Conservation (phyloP, 768 basidiomycete species). For the Coprinopsis cinerea region DNA sequence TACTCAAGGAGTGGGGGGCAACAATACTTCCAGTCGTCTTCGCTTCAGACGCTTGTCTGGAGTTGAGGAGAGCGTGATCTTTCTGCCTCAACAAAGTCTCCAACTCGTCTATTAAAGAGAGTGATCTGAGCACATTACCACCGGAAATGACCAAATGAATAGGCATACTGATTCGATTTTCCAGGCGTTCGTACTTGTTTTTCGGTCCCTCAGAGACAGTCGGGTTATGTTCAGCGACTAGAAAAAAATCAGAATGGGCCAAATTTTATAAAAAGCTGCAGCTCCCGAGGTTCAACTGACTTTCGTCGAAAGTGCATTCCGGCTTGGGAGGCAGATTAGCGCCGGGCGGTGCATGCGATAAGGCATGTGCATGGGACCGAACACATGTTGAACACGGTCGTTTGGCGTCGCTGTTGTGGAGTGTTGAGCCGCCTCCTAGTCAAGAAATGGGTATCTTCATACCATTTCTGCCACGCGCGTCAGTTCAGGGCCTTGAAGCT, state of each 20-base stretch:
- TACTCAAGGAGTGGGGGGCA: not conserved
- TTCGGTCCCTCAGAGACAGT: constrained; percentile 45
- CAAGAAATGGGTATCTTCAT: constrained; percentile 7
- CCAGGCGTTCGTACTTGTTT: constrained; percentile 57
- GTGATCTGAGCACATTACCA: too few species aligned
- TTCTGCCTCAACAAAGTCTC: constrained; percentile 62
- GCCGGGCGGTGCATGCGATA: constrained; percentile 56
- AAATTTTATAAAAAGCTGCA: constrained; percentile 4
- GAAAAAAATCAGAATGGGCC: not conserved
- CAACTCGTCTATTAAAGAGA: constrained; percentile 54
- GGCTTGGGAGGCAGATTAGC: constrained; percentile 47
- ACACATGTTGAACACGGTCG: constrained; percentile 74
- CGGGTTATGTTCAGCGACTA: constrained; percentile 35
- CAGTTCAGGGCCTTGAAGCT: constrained; percentile 3
- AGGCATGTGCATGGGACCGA: constrained; percentile 66
- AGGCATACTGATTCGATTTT: constrained; percentile 60
- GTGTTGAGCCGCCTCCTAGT: constrained; percentile 4
- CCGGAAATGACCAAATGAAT: not conserved
- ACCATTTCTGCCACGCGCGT: constrained; percentile 52
- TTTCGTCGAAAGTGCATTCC: constrained; percentile 74
- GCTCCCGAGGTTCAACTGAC: too few species aligned
- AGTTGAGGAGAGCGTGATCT: constrained; percentile 24
- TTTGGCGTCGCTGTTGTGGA: constrained; percentile 55
- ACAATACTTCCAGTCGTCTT: not conserved
- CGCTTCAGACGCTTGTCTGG: not conserved